phyloP scores from a whole-genome alignment of 2,329 filamentous ascomycete genomes.

The Alternaria consortialis region DNA sequence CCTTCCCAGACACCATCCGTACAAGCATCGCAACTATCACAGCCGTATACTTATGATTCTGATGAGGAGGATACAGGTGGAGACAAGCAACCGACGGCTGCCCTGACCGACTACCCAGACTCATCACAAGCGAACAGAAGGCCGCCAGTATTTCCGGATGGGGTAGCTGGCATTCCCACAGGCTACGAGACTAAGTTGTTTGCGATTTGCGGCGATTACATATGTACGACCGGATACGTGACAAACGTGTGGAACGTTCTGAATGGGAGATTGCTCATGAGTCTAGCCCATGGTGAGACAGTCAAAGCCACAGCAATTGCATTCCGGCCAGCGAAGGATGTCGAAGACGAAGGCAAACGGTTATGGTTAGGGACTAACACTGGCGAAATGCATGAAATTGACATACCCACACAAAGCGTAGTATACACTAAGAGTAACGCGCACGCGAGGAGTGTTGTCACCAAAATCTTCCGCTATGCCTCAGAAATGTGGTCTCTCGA shows the following conservation, averaged over 20 bases:
- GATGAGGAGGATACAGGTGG: conserved; percentile 57
- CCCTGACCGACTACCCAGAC: conserved; percentile 78
- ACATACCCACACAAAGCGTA: conserved; percentile 77
- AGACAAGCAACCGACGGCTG: conserved; percentile 61
- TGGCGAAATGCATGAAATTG: conserved; percentile 89
- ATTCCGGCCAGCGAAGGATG: conserved; percentile 82
- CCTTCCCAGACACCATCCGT: conserved; percentile 28
- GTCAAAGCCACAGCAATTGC: conserved; percentile 80
- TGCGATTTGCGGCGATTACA: conserved; percentile 85
- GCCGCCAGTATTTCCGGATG: conserved; percentile 76
- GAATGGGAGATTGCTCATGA: conserved; percentile 83
- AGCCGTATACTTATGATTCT: conserved; percentile 56
- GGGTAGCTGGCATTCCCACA: conserved; percentile 78
- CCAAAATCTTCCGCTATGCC: conserved; percentile 84
- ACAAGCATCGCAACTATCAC: conserved; percentile 28
- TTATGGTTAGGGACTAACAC: conserved; percentile 91
- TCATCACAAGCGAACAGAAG: conserved; percentile 83
- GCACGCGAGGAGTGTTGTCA: conserved; percentile 80
- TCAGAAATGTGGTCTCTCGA: conserved; percentile 95
- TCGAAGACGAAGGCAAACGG: conserved; percentile 80
- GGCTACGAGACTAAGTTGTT: conserved; percentile 88
- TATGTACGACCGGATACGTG: conserved; percentile 85
- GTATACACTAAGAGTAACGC: conserved; percentile 73
- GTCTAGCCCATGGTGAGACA: conserved; percentile 82
- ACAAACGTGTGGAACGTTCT: conserved; percentile 88